phyloP scores from a whole-genome alignment of 495 filamentous ascomycete genomes.

The Penicillium goetzii region DNA sequence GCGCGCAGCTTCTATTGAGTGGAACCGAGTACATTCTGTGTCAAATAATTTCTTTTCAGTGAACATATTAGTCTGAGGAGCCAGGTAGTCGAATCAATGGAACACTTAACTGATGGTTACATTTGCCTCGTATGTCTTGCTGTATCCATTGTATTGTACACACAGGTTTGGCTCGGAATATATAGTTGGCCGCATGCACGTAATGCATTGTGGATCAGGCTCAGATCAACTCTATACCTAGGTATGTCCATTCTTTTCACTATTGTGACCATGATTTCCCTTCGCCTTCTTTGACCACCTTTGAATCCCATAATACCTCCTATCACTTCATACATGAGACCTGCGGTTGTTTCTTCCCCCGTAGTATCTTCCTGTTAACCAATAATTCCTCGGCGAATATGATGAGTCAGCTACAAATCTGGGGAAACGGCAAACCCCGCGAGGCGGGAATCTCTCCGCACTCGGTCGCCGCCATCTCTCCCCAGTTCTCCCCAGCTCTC shows the following conservation, averaged over 20 bases:
- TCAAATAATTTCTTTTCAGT: neutral
- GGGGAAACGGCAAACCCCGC: slow-evolving; percentile 49
- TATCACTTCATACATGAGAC: neutral
- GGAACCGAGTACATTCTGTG: neutral
- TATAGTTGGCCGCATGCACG: neutral
- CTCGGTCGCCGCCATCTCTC: slow-evolving; percentile 29
- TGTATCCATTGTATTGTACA: neutral
- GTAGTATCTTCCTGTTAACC: slow-evolving; percentile 1
- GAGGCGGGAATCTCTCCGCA: slow-evolving; percentile 50
- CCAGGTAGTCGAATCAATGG: neutral
- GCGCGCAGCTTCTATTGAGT: neutral
- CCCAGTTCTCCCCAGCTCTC: slow-evolving; percentile 23
- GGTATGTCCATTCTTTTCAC: neutral
- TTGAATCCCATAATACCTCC: neutral
- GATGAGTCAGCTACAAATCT: slow-evolving; percentile 36
- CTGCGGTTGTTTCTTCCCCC: neutral
- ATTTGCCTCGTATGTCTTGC: neutral
- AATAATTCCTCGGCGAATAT: slow-evolving; percentile 13
- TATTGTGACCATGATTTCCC: neutral
- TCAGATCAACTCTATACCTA: neutral
- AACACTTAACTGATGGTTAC: neutral
- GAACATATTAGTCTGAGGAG: neutral
- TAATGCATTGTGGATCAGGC: neutral
- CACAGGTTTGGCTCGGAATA: neutral
- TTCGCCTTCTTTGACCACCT: neutral